Evolutionary conservation across 352 stramenopile genomes (phyloP).

Genomic region (Phytophthora cryptogea): DNA sequence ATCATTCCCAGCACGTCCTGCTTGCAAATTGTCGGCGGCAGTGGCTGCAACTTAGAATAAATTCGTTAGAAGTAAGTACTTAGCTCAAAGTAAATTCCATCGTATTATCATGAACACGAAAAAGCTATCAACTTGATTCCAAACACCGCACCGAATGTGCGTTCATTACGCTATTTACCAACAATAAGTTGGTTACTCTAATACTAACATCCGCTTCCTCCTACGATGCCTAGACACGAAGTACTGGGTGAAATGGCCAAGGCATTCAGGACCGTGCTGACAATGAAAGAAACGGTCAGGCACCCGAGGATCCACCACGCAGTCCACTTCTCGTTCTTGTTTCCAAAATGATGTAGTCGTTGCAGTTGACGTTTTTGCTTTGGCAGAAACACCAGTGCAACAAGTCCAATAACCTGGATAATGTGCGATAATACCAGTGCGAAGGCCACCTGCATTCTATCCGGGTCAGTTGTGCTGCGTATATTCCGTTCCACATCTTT

Average conservation of each 20-base stretch:
- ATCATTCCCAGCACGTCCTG: slow-evolving; percentile 39
- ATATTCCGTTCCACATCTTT: slow-evolving; percentile 27
- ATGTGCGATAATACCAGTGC: slow-evolving; percentile 51
- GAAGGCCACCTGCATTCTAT: slow-evolving; percentile 41
- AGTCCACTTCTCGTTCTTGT: slow-evolving; percentile 22
- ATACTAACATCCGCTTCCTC: slow-evolving; percentile 37
- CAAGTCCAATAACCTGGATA: slow-evolving; percentile 47
- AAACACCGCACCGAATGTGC: slow-evolving; percentile 1
- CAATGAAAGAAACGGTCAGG: slow-evolving; percentile 34
- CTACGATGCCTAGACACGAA: slow-evolving; percentile 41
- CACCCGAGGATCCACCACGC: slow-evolving; percentile 41
- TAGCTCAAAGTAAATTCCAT: not conserved
- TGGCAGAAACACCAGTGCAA: slow-evolving; percentile 51
- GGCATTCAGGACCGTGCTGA: slow-evolving; percentile 45
- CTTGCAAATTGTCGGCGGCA: slow-evolving; percentile 39
- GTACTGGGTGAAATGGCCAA: slow-evolving; percentile 37
- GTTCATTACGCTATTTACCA: slow-evolving; percentile 24
- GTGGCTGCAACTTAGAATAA: slow-evolving; percentile 28
- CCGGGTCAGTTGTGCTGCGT: slow-evolving; percentile 17
- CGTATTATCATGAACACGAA: not conserved
- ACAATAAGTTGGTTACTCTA: not conserved
- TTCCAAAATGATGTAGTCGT: slow-evolving; percentile 36
- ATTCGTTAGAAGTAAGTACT: not conserved
- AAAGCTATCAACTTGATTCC: too few species aligned
- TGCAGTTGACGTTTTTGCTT: slow-evolving; percentile 54